These are phyloP conservation scores for Stylosanthes scabra DNA, from an alignment of 331 rosid species.

Conservation along the genomic window DNA sequence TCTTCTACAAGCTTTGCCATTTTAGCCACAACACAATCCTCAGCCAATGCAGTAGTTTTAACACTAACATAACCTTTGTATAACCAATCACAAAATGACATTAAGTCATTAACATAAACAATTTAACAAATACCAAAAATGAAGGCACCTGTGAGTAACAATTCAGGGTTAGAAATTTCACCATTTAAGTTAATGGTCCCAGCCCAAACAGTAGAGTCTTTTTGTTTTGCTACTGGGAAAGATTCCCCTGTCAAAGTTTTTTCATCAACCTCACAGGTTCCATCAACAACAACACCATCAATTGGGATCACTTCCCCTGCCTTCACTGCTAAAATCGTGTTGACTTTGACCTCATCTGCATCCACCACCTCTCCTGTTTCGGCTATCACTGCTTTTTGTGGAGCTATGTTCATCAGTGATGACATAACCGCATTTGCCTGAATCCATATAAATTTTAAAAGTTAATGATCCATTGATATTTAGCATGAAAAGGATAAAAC, in stretches of 20 bases:
- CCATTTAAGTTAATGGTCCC: conserved; percentile 93
- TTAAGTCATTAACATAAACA: background rate
- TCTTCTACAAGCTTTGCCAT: conserved; percentile 96
- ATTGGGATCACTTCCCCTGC: conserved; percentile 91
- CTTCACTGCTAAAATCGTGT: conserved; percentile 71
- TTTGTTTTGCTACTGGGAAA: conserved; percentile 80
- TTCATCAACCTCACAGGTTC: conserved; percentile 87
- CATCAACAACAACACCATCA: conserved; percentile 86
- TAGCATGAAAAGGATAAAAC: background rate
- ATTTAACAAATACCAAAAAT: background rate
- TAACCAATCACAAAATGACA: conserved; percentile 21
- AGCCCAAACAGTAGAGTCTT: conserved; percentile 85
- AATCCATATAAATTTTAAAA: background rate
- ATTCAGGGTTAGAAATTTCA: conserved; percentile 21
- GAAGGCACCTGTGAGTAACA: background rate
- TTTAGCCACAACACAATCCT: conserved; percentile 90
- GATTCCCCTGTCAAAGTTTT: conserved; percentile 88
- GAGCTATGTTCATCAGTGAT: conserved; percentile 73
- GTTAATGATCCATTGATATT: conserved; percentile 10
- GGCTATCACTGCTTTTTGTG: conserved; percentile 82
- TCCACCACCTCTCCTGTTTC: conserved; percentile 84
- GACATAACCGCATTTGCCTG: conserved; percentile 91
- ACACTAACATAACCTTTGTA: conserved; percentile 78
- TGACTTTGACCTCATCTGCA: conserved; percentile 71
- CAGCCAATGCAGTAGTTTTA: conserved; percentile 77